Evolutionary conservation across 805 yeast genomes (phyloP), one percentile per base, ranked within the genome.

Genomic region (Starmerella cellae): DNA sequence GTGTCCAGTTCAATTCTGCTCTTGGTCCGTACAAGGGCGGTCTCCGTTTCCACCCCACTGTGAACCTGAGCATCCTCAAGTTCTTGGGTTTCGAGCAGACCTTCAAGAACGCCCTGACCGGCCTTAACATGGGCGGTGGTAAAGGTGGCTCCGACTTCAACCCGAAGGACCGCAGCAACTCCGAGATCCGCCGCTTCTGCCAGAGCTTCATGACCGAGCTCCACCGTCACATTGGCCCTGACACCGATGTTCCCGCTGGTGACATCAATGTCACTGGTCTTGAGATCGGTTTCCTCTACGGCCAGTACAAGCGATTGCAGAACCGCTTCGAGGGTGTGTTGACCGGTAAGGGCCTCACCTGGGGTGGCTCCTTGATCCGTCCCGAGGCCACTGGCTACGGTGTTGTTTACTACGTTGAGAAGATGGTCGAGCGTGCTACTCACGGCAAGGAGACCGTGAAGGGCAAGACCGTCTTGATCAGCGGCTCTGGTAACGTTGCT

Each of bases 301-400:
- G 98, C 69, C 95, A 95, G 55, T 88, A 82, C 85, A 84, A 85
- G 75, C 71, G 74, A 58, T 73, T 74, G 77, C 79, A 74, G 68
- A 88, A 88, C 79, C 72, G 77, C 61, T 88, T 85, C 79, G 88
- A 88, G 65, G 97, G 97, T 74, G 93, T 88, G 41, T 74, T 88
- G 58, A 88, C 98, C 63, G 98, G 98, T 68, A 88, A 88, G 73
- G 96, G 96, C 60, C 73, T 87, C 61, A 70, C 80, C 64, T 91
- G 96, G 95, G 98, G 98, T 75, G 98, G 97, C 60, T 88, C 97
- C 59, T 74, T 88, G 64, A 87, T 88, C 69, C 82, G 98, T 70
- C 95, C 97, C 54, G 98, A 88, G 76, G 98, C 98, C 53, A 88
- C 98, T 50, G 98, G 98, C 67, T 88, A 79, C 74, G 98, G 98